Percentiles rank a stretch among this genome's conserved stretches.
Conservation (phyloP, 2,329 filamentous ascomycete genomes). For the Colletotrichum musae region DNA sequence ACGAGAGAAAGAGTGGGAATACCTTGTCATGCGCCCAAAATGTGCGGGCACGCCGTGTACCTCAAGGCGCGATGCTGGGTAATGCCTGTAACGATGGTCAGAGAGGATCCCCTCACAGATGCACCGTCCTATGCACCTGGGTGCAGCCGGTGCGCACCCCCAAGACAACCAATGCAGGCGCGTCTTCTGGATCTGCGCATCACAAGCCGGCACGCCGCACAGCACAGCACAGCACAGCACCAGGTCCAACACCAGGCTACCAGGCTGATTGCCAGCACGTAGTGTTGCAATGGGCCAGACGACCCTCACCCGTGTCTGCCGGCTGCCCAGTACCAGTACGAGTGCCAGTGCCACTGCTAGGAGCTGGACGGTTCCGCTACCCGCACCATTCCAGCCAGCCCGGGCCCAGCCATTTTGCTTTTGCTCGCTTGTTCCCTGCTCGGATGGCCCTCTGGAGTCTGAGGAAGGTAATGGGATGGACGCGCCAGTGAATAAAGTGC, state of each 20-base stretch:
- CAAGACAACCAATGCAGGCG: slow-evolving; percentile 36
- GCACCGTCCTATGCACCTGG: slow-evolving; percentile 4
- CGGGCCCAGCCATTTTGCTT: slow-evolving; percentile 40
- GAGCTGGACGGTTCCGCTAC: slow-evolving; percentile 27
- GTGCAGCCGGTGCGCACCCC: slow-evolving; percentile 11
- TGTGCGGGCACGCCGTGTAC: slow-evolving; percentile 31
- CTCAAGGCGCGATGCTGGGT: slow-evolving; percentile 23
- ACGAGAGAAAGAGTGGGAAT: slow-evolving; percentile 28
- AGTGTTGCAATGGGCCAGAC: too few species aligned
- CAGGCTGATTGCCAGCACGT: too few species aligned
- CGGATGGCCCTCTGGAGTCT: slow-evolving; percentile 1
- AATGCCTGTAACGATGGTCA: slow-evolving; percentile 34
- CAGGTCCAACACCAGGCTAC: too few species aligned
- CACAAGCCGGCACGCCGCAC: slow-evolving; percentile 22
- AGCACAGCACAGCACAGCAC: slow-evolving; percentile 6
- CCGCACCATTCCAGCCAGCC: slow-evolving; percentile 37
- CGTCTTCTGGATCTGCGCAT: slow-evolving; percentile 16
- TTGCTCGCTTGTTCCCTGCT: slow-evolving; percentile 41
- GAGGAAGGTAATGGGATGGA: slow-evolving; percentile 25
- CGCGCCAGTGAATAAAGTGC: slow-evolving; percentile 36
- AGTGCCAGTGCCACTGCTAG: slow-evolving; percentile 10
- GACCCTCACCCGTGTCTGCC: too few species aligned
- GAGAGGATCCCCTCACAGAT: slow-evolving; percentile 27
- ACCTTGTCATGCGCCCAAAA: slow-evolving; percentile 35
- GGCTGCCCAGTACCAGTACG: too few species aligned